Conservation (phyloP, 495 filamentous ascomycete genomes). For the Trichoderma reesei region DNA sequence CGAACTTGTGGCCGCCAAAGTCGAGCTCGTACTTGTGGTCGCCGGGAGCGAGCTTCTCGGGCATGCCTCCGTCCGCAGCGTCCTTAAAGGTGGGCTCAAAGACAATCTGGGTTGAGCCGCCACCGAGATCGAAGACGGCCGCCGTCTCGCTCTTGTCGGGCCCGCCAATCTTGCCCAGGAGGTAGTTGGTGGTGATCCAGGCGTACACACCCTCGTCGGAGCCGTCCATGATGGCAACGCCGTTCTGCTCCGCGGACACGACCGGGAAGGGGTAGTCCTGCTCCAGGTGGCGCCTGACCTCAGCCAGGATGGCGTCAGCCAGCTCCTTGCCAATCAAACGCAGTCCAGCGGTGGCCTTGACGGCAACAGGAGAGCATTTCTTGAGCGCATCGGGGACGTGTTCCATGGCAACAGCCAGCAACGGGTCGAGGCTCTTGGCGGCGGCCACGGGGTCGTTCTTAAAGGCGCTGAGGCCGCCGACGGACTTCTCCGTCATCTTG, state of each 20-base stretch:
- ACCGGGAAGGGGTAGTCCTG: constrained; percentile 89
- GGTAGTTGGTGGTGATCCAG: constrained; percentile 98
- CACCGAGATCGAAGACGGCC: constrained; percentile 90
- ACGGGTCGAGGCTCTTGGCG: constrained; percentile 75
- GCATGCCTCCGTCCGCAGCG: constrained; percentile 66
- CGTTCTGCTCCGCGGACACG: constrained; percentile 69
- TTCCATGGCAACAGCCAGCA: constrained; percentile 76
- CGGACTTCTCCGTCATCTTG: constrained; percentile 72
- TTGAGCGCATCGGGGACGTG: constrained; percentile 80
- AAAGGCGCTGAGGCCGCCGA: constrained; percentile 78
- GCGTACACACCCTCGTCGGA: constrained; percentile 95
- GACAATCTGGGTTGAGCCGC: constrained; percentile 95
- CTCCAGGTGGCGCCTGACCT: constrained; percentile 77
- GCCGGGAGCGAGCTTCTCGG: constrained; percentile 71
- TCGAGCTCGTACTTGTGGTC: constrained; percentile 93
- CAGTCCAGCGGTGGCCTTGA: constrained; percentile 93
- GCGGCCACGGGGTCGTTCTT: constrained; percentile 74
- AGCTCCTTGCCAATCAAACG: constrained; percentile 73
- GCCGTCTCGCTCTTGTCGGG: constrained; percentile 83
- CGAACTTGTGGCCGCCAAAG: constrained; percentile 83
- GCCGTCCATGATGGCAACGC: constrained; percentile 93
- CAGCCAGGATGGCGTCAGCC: constrained; percentile 73
- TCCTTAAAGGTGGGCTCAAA: constrained; percentile 90
- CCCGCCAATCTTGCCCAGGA: constrained; percentile 92
- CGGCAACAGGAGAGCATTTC: constrained; percentile 79